Conservation (phyloP, 2,329 filamentous ascomycete species). For the Ascochyta viciae-villosae region DNA sequence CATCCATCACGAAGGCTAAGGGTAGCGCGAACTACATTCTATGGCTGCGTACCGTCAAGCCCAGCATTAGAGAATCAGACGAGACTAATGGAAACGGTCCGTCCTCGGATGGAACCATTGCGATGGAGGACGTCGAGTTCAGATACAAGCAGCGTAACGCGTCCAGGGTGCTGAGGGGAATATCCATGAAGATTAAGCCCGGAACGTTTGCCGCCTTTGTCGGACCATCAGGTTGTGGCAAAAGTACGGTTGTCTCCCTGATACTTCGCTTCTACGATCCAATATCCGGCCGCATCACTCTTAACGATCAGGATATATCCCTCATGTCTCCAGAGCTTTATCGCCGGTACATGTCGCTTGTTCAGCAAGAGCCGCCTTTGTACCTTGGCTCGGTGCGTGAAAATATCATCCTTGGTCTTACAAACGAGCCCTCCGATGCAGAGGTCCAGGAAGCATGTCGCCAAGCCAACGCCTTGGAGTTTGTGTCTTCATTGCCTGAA, state of each 20-base stretch:
- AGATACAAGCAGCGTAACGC: constrained; percentile 87
- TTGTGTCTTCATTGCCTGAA: constrained; percentile 38
- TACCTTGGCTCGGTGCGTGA: constrained; percentile 57
- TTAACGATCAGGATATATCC: constrained; percentile 70
- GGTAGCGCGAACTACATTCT: constrained; percentile 10
- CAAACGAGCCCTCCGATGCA: constrained; percentile 49
- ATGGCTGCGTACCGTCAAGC: constrained; percentile 1
- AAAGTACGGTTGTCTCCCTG: constrained; percentile 89
- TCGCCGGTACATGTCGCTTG: constrained; percentile 72
- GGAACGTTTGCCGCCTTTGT: constrained; percentile 62
- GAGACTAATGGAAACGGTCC: not conserved
- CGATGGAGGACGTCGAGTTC: constrained; percentile 81
- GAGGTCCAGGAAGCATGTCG: constrained; percentile 60
- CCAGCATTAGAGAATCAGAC: constrained; percentile 2
- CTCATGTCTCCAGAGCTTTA: constrained; percentile 56
- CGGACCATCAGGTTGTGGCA: constrained; percentile 83
- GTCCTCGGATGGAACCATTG: constrained; percentile 56
- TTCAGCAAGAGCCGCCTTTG: constrained; percentile 55
- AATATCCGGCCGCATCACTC: constrained; percentile 70
- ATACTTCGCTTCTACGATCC: constrained; percentile 93
- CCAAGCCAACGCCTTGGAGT: constrained; percentile 39
- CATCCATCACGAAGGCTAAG: constrained; percentile 9
- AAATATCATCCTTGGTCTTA: constrained; percentile 56
- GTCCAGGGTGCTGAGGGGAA: constrained; percentile 73
- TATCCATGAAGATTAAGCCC: constrained; percentile 57